Conservation (phyloP, 106 monocot species). For the Allium cepa region DNA sequence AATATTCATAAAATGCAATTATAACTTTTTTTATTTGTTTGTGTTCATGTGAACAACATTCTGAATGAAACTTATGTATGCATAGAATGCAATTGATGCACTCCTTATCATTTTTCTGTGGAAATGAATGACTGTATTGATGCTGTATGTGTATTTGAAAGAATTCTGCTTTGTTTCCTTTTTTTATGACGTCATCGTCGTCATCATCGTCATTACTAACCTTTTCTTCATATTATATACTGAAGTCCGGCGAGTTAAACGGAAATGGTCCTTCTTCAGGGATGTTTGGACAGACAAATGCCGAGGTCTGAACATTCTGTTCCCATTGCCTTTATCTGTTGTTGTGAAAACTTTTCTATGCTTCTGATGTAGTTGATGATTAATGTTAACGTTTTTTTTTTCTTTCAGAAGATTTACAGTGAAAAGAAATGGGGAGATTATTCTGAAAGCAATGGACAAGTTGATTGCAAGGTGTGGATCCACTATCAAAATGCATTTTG, state of each 20-base stretch:
- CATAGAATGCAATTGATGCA: neutral
- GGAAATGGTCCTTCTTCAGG: neutral
- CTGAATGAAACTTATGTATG: neutral
- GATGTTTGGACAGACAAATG: neutral
- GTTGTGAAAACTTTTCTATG: neutral
- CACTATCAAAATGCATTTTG: no score
- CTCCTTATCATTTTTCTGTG: neutral
- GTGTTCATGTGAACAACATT: neutral
- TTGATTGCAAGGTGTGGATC: conserved; percentile 7
- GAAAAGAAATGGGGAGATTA: neutral
- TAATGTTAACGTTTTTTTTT: neutral
- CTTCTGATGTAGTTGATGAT: neutral
- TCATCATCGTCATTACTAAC: neutral
- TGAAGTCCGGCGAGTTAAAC: neutral
- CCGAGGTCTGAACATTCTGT: neutral
- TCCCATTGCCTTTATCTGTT: neutral
- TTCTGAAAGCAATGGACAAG: conserved; percentile 12
- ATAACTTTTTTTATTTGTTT: neutral
- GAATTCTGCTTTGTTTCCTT: neutral
- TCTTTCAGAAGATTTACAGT: conserved; percentile 1
- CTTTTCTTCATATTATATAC: neutral
- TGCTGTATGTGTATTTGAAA: neutral
- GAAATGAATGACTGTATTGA: neutral
- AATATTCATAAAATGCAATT: no score
- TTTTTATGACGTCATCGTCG: neutral